phyloP scores from a whole-genome alignment of 2,329 filamentous ascomycete species.

The Ophiocordyceps camponoti-floridani region DNA sequence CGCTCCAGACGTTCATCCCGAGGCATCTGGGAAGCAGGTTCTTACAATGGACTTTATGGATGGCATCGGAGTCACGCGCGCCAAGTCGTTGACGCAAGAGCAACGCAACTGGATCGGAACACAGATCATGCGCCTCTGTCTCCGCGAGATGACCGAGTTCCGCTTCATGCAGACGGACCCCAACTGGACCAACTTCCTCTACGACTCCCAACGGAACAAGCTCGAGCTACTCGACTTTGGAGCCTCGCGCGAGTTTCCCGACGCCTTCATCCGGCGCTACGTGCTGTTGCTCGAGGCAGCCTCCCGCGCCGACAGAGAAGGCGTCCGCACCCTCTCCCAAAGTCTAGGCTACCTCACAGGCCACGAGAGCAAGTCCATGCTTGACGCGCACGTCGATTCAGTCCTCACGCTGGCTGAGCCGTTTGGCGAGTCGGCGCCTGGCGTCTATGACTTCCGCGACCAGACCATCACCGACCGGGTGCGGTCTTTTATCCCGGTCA shows the following conservation, averaged over 20 bases:
- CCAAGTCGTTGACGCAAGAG: conserved; percentile 55
- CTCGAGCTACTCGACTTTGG: conserved; percentile 94
- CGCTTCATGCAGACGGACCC: conserved; percentile 98
- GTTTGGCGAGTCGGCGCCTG: conserved; percentile 58
- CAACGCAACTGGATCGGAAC: conserved; percentile 95
- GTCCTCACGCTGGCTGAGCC: conserved; percentile 86
- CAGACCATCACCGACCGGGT: conserved; percentile 96
- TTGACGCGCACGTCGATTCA: conserved; percentile 75
- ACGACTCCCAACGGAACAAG: conserved; percentile 51
- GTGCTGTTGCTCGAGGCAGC: conserved; percentile 67
- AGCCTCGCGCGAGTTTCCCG: conserved; percentile 71
- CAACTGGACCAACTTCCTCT: conserved; percentile 99
- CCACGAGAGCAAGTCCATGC: conserved; percentile 68
- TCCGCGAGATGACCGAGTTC: conserved; percentile 88
- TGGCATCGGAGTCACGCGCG: conserved; percentile 70
- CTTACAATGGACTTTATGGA: conserved; percentile 87
- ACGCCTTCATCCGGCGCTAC: conserved; percentile 64
- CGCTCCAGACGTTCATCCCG: conserved; percentile 59
- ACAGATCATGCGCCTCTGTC: conserved; percentile 76
- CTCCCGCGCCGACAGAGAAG: conserved; percentile 45
- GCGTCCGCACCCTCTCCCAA: conserved; percentile 51
- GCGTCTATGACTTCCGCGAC: conserved; percentile 77
- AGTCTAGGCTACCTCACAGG: conserved; percentile 83
- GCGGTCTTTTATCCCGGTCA: conserved; percentile 71
- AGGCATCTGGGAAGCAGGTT: conserved; percentile 72